A percentile compares a stretch with the other conserved stretches of the same genome.
Evolutionary conservation across 192 early-diverging fungal species (phyloP).

Genomic region (Gorgonomyces haynaldii): DNA sequence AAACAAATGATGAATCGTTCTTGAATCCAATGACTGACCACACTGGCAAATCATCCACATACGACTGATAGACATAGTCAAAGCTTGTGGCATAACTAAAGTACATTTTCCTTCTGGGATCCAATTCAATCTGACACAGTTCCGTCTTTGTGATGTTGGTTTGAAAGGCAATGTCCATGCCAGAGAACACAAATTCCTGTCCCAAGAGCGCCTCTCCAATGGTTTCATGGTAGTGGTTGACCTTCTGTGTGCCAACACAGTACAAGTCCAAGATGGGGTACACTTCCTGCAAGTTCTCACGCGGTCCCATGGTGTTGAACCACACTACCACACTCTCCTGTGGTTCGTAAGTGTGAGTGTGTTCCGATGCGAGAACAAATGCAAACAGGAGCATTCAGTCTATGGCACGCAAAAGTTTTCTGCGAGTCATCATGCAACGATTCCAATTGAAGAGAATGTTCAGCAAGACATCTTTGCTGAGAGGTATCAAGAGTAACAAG

Average conservation of each 20-base stretch:
- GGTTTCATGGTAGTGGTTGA: conserved; percentile 68
- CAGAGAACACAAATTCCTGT: conserved; percentile 60
- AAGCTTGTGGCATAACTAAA: conserved; percentile 15
- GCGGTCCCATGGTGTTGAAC: conserved; percentile 53
- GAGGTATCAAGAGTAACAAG: too few relatives aligned
- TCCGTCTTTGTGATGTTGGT: background rate
- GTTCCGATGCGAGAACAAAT: too few relatives aligned
- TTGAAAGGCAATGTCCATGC: conserved; percentile 54
- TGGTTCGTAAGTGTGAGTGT: too few relatives aligned
- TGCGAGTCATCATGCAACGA: too few relatives aligned
- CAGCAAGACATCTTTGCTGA: too few relatives aligned
- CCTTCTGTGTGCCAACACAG: conserved; percentile 45
- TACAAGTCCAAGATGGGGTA: conserved; percentile 63
- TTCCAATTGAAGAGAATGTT: too few relatives aligned
- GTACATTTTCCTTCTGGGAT: conserved; percentile 13
- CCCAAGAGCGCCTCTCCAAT: conserved; percentile 68
- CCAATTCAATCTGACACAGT: background rate
- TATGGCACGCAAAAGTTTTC: too few relatives aligned
- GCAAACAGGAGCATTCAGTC: too few relatives aligned
- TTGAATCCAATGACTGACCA: conserved; percentile 25
- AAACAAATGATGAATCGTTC: conserved; percentile 27
- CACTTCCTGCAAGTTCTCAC: conserved; percentile 58
- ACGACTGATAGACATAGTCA: background rate
- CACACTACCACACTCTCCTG: conserved; percentile 58
- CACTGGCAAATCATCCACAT: conserved; percentile 49